Conservation (phyloP, 768 basidiomycete genomes). For the Boletus rex-veris region DNA sequence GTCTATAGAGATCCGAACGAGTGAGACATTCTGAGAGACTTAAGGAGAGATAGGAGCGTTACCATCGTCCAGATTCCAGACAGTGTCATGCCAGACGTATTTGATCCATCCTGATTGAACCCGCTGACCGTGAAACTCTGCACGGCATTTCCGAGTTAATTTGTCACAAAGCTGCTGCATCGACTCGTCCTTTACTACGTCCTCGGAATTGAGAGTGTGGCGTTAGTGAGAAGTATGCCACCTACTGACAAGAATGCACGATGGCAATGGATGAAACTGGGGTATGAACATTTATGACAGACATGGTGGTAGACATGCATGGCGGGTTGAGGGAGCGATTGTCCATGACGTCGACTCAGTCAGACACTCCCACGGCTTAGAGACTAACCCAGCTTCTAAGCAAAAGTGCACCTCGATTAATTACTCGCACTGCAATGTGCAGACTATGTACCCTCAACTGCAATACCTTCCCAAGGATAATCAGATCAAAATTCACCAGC, state of each 20-base stretch:
- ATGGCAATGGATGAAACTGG: constrained; percentile 72
- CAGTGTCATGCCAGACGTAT: constrained; percentile 72
- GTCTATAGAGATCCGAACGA: constrained; percentile 39
- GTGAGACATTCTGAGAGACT: background rate
- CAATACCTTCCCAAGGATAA: background rate
- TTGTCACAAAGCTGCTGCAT: constrained; percentile 64
- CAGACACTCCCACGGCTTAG: background rate
- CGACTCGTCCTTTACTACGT: constrained; percentile 64
- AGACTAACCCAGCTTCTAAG: background rate
- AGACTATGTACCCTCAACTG: constrained; percentile 5
- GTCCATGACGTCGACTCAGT: too few species aligned
- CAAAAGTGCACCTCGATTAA: background rate
- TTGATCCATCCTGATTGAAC: constrained; percentile 82
- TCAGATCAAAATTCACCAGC: constrained; percentile 47
- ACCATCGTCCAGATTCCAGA: constrained; percentile 94
- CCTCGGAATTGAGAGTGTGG: constrained; percentile 6
- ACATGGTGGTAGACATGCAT: constrained; percentile 34
- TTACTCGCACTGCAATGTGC: background rate
- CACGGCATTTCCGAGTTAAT: constrained; percentile 61
- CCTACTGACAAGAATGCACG: constrained; percentile 64
- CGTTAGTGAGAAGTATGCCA: background rate
- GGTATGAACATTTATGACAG: constrained; percentile 72
- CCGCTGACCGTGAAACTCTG: constrained; percentile 54
- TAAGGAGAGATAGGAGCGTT: constrained; percentile 13
- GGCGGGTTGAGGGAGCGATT: background rate